These are phyloP conservation scores for Pittosporum tobira DNA, from an alignment of 129 eudicot species.

Conservation along the genomic window DNA sequence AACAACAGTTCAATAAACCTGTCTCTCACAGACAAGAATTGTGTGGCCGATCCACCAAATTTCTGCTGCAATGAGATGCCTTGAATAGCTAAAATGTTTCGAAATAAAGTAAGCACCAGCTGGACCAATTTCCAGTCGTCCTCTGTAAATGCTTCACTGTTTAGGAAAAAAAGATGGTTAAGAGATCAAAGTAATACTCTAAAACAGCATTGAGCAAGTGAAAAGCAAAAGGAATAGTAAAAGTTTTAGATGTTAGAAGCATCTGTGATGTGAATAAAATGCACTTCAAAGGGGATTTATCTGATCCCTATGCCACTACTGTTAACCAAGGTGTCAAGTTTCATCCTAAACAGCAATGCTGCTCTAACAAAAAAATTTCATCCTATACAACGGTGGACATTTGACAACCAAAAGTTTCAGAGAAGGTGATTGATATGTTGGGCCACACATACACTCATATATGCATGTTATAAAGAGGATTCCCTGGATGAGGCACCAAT, in stretches of 20 bases:
- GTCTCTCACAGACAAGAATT: conserved; percentile 62
- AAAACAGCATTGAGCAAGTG: conserved; percentile 2
- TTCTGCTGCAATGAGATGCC: conserved; percentile 68
- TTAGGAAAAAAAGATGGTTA: conserved; percentile 8
- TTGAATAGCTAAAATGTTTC: conserved; percentile 78
- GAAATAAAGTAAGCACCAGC: conserved; percentile 81
- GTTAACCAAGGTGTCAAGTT: background rate
- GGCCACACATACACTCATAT: background rate
- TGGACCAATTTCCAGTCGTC: conserved; percentile 97
- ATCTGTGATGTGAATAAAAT: background rate
- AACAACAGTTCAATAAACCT: conserved; percentile 65
- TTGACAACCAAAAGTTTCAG: background rate
- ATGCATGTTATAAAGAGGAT: background rate
- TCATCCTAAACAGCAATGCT: no score
- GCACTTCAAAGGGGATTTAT: background rate
- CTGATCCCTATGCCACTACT: background rate
- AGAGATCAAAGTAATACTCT: conserved; percentile 10
- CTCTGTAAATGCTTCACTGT: conserved; percentile 77
- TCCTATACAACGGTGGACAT: background rate
- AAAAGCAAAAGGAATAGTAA: conserved; percentile 7
- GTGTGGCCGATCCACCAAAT: conserved; percentile 62
- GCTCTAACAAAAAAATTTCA: no score
- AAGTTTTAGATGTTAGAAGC: background rate
- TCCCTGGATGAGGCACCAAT: no score
- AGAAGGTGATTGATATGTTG: background rate